phyloP scores from a whole-genome alignment of 225 moss, liverwort and hornwort species.

The Pseudisothecium myosuroides region DNA sequence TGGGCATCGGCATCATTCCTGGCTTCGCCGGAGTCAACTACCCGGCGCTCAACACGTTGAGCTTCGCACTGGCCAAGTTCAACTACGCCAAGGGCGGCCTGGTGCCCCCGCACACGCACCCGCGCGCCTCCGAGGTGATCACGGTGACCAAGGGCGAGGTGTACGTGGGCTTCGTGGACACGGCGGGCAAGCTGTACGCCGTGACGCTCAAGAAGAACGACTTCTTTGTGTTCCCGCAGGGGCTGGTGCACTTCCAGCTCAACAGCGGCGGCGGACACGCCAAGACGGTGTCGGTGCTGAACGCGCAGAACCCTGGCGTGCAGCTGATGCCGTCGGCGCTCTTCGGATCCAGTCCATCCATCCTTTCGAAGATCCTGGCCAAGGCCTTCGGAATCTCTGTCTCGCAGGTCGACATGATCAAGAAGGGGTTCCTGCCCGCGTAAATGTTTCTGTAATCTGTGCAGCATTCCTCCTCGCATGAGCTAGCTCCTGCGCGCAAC shows the following conservation, averaged over 20 bases:
- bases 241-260: background rate
- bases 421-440: background rate
- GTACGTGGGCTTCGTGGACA: background rate
- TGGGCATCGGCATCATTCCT: conserved; percentile 3
- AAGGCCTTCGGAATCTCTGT: background rate
- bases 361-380: background rate
- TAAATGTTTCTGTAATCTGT: background rate
- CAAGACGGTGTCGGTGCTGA: background rate
- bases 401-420: background rate
- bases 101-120: conserved; percentile 3
- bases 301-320: background rate
- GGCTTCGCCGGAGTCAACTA: conserved; percentile 3
- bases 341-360: background rate
- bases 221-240: background rate
- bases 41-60: background rate
- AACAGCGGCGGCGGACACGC: background rate
- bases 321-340: background rate
- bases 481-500: background rate
- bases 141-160: background rate
- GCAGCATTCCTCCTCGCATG: background rate
- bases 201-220: background rate
- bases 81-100: conserved; percentile 13
- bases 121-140: background rate
- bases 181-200: background rate
- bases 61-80: conserved; percentile 5